Evolutionary conservation across 2,329 filamentous ascomycete species (phyloP).

Genomic region (Leptodontidium sp.): DNA sequence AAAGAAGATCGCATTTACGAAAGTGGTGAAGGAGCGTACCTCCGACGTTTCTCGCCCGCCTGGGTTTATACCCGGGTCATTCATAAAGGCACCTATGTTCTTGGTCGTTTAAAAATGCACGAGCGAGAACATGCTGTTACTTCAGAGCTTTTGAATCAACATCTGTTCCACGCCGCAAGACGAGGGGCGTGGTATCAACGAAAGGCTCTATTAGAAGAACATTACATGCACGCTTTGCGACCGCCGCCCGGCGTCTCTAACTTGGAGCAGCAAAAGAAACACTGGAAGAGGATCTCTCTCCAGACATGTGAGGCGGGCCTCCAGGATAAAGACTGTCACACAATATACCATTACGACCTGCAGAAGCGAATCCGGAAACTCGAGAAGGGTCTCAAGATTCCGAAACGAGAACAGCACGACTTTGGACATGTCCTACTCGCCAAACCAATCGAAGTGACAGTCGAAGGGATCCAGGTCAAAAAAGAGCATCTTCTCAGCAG

Average conservation of each 20-base stretch:
- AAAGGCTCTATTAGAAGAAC: constrained; percentile 92
- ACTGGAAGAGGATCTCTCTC: constrained; percentile 81
- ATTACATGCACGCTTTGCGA: constrained; percentile 79
- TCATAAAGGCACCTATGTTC: constrained; percentile 82
- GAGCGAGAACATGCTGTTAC: constrained; percentile 78
- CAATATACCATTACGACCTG: constrained; percentile 93
- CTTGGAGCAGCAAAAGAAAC: constrained; percentile 74
- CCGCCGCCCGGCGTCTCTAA: constrained; percentile 36
- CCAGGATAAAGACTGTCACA: constrained; percentile 86
- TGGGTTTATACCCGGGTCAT: constrained; percentile 94
- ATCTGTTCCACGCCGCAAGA: constrained; percentile 83
- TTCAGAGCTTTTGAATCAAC: constrained; percentile 78
- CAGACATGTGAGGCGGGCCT: constrained; percentile 86
- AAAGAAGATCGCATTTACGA: constrained; percentile 83
- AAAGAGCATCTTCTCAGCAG: constrained; percentile 55
- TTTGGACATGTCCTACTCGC: constrained; percentile 85
- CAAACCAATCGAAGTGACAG: constrained; percentile 76
- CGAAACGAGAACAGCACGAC: constrained; percentile 88
- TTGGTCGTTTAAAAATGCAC: constrained; percentile 85
- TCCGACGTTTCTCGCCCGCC: constrained; percentile 87
- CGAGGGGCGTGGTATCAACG: constrained; percentile 95
- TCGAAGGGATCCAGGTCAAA: constrained; percentile 82
- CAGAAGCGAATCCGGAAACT: constrained; percentile 94
- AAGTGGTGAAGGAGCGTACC: constrained; percentile 85
- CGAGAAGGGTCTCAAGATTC: constrained; percentile 82